phyloP scores from a whole-genome alignment of 1,284 basidiomycete genomes.

The Leccinum ponderosum region DNA sequence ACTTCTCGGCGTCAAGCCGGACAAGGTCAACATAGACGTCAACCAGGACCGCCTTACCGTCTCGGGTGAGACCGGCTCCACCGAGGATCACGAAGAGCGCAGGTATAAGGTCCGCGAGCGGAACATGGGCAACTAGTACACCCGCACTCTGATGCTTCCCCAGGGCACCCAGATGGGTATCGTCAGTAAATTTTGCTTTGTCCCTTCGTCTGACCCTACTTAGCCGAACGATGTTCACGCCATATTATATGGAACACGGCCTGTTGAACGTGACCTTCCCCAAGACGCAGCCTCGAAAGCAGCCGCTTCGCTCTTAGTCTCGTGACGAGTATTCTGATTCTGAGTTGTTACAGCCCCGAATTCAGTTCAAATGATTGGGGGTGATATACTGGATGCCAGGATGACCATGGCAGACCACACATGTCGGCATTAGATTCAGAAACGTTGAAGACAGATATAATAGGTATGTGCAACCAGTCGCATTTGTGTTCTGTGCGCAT shows the following conservation, averaged over 20 bases:
- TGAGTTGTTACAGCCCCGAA: too few species aligned
- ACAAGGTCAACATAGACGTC: conserved; percentile 44
- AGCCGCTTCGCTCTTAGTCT: conserved; percentile 13
- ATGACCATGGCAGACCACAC: too few species aligned
- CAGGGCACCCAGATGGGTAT: conserved; percentile 44
- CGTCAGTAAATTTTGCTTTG: background rate
- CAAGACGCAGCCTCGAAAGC: conserved; percentile 35
- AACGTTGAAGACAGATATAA: too few species aligned
- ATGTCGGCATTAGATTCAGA: too few species aligned
- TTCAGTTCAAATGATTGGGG: too few species aligned
- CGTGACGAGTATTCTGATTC: too few species aligned
- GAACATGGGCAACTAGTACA: conserved; percentile 34
- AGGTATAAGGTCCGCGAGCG: conserved; percentile 53
- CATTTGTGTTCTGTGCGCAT: too few species aligned
- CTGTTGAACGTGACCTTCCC: conserved; percentile 40
- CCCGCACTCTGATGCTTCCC: conserved; percentile 37
- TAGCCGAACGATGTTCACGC: conserved; percentile 25
- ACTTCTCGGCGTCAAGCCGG: conserved; percentile 47
- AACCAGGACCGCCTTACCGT: conserved; percentile 45
- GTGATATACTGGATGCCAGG: too few species aligned
- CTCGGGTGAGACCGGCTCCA: conserved; percentile 42
- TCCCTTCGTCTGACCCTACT: background rate
- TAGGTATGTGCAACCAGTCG: too few species aligned
- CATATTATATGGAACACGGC: conserved; percentile 35
- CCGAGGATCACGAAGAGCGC: conserved; percentile 33